Percentiles rank a stretch among this genome's conserved stretches.
These are phyloP conservation scores for Davidsoniella australis DNA, from an alignment of 2,329 filamentous ascomycete genomes.

Conservation along the genomic window DNA sequence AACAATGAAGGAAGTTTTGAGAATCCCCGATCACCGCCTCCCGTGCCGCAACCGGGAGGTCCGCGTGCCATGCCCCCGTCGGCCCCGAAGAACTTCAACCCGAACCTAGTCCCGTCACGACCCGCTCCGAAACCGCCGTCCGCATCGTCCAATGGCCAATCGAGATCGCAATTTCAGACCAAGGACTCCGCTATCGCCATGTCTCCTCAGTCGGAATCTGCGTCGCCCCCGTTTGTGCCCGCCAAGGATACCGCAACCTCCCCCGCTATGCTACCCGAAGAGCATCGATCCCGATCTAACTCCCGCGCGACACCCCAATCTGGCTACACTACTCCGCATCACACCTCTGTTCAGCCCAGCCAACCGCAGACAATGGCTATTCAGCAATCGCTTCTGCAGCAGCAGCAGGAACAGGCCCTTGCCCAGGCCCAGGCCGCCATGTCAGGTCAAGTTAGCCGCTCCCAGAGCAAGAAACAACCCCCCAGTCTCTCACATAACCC, in stretches of 20 bases:
- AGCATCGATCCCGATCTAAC: constrained; percentile 52
- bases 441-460: constrained; percentile 51
- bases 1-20: constrained; percentile 91
- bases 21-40: constrained; percentile 84
- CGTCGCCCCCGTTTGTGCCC: constrained; percentile 26
- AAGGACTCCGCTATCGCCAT: constrained; percentile 50
- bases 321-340: constrained; percentile 25
- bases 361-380: constrained; percentile 31
- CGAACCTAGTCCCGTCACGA: constrained; percentile 53
- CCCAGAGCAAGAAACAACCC: constrained; percentile 53
- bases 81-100: constrained; percentile 31
- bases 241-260: constrained; percentile 32
- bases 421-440: constrained; percentile 63
- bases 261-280: constrained; percentile 42
- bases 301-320: constrained; percentile 37
- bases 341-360: constrained; percentile 13
- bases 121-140: constrained; percentile 73
- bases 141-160: constrained; percentile 37
- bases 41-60: constrained; percentile 45
- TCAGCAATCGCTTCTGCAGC: constrained; percentile 41
- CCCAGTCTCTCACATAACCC: constrained; percentile 29
- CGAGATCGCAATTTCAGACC: constrained; percentile 29
- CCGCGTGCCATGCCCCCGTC: constrained; percentile 20
- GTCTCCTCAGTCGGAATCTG: constrained; percentile 40
- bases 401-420: constrained; percentile 77